Percentiles rank a stretch among this genome's conserved stretches.
Evolutionary conservation across 495 filamentous ascomycete species (phyloP).

Genomic region (Amorphotheca resinae): DNA sequence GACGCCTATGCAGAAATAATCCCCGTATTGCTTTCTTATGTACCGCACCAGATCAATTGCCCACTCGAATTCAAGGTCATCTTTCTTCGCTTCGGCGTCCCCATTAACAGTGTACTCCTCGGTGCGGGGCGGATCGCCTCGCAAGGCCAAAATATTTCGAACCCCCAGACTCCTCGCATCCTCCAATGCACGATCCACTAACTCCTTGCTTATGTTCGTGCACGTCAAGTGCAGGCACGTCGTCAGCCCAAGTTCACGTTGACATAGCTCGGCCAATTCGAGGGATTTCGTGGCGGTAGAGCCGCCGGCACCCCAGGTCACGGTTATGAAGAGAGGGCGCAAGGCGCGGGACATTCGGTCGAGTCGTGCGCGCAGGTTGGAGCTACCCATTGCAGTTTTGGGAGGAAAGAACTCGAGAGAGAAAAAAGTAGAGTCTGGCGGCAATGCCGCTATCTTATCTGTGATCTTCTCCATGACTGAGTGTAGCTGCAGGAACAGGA

Average conservation of each 20-base stretch:
- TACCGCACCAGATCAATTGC: constrained; percentile 85
- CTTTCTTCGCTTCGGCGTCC: constrained; percentile 29
- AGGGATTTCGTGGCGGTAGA: constrained; percentile 82
- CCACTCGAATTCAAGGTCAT: constrained; percentile 72
- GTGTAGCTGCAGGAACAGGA: too few species aligned
- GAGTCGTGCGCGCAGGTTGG: constrained; percentile 83
- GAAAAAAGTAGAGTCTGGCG: constrained; percentile 71
- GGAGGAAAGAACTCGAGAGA: constrained; percentile 99
- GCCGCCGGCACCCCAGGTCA: constrained; percentile 96
- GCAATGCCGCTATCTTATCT: constrained; percentile 88
- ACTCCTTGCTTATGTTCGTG: constrained; percentile 83
- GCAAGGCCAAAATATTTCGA: constrained; percentile 83
- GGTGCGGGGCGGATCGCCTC: constrained; percentile 84
- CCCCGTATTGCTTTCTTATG: constrained; percentile 70
- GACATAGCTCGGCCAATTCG: constrained; percentile 90
- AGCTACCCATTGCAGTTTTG: constrained; percentile 86
- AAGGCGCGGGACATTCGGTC: constrained; percentile 89
- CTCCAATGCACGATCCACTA: constrained; percentile 83
- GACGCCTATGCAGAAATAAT: constrained; percentile 96
- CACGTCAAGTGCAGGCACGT: constrained; percentile 95
- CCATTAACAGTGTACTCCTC: constrained; percentile 68
- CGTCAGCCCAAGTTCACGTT: constrained; percentile 78
- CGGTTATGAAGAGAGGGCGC: constrained; percentile 86
- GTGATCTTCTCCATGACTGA: constrained; percentile 97
- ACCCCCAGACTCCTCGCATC: constrained; percentile 89